These are phyloP conservation scores for Didymella lethalis DNA, from an alignment of 2,329 filamentous ascomycete species.

Conservation along the genomic window DNA sequence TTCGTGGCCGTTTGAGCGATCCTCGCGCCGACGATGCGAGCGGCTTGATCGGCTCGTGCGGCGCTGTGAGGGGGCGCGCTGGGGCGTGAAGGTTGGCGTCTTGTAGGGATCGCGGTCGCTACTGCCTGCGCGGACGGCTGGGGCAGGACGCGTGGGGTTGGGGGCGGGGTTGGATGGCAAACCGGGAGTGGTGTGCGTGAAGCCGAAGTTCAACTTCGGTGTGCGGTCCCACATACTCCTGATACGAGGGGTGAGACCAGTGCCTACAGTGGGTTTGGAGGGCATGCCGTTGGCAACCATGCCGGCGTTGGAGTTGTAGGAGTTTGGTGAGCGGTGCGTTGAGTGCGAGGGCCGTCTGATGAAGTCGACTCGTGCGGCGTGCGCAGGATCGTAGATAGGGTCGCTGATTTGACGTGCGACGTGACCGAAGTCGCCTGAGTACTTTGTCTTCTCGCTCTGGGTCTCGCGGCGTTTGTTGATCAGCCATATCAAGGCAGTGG, in stretches of 20 bases:
- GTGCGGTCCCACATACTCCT: slow-evolving; percentile 49
- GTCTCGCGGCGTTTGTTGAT: slow-evolving; percentile 46
- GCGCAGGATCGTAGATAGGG: slow-evolving; percentile 50
- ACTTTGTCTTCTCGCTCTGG: slow-evolving; percentile 37
- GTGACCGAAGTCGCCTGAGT: slow-evolving; percentile 50
- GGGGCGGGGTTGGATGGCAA: slow-evolving; percentile 22
- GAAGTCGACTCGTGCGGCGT: slow-evolving; percentile 49
- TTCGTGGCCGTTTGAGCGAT: background rate
- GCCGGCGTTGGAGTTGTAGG: slow-evolving; percentile 38
- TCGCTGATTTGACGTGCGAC: slow-evolving; percentile 50
- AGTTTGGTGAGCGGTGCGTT: slow-evolving; percentile 25
- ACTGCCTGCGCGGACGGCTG: slow-evolving; percentile 40
- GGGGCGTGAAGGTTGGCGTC: slow-evolving; percentile 41
- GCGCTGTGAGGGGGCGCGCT: slow-evolving; percentile 29
- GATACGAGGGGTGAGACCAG: slow-evolving; percentile 43
- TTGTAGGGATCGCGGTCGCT: slow-evolving; percentile 43
- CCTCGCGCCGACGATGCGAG: slow-evolving; percentile 6
- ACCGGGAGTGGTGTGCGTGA: slow-evolving; percentile 22
- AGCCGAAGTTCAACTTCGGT: slow-evolving; percentile 44
- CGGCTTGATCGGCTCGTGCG: slow-evolving; percentile 28
- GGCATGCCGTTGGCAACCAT: slow-evolving; percentile 35
- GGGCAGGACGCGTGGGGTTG: slow-evolving; percentile 30
- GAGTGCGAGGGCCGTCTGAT: slow-evolving; percentile 44
- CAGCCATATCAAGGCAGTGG: slow-evolving; percentile 44
- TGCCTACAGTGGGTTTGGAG: slow-evolving; percentile 21